Evolutionary conservation across 1,284 basidiomycete species (phyloP), one percentile per base, ranked within the genome.

Genomic region (Neonothopanus nambi): DNA sequence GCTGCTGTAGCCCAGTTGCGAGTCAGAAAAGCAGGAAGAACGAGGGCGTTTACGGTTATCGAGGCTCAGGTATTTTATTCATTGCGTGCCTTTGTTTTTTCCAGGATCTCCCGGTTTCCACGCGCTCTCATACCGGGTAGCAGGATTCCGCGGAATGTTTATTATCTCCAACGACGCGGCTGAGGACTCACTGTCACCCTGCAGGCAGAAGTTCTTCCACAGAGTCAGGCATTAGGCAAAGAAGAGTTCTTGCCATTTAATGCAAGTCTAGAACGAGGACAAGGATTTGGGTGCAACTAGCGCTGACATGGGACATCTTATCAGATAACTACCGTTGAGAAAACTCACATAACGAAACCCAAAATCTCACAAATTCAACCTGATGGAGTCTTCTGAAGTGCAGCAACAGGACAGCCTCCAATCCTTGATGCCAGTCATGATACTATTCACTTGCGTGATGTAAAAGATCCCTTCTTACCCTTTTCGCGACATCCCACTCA

Each of bases 381-480:
- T 54, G 36, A 46, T 33, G 23, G 28, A 11, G 15, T 8, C 24
- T 38, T 40, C 58, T 56, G 48, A 46, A 56, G 38, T 50, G 41
- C 20, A 23, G 51, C 33, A 55, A 63, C 57, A 58, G 43, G 57
- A 59, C 43, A 51, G 55, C 24, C 23, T 69, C 28, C 58, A 63
- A 13, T 54, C 64, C 11, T 63, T 74, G 9, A 45, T 66, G 12
- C 68, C 66, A 7, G 48, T 73, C 13, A 54, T 73, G 21, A 52
- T 67, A 21, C 53, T 69, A 39, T 65, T 82, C 36, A 72, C 65
- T 15, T 52, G 78, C 50, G 66, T 82, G 40, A 62, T 82, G 81
- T 81, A 65, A 67, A 65, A 61, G 28, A 20, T 42, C 20, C 28
- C 46, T 59, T 21, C 48, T 59, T 21, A 40, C 47, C n/a, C 54